Evolutionary conservation across 75 land plant genomes (phyloP).

Genomic region (Sequoiadendron giganteum): DNA sequence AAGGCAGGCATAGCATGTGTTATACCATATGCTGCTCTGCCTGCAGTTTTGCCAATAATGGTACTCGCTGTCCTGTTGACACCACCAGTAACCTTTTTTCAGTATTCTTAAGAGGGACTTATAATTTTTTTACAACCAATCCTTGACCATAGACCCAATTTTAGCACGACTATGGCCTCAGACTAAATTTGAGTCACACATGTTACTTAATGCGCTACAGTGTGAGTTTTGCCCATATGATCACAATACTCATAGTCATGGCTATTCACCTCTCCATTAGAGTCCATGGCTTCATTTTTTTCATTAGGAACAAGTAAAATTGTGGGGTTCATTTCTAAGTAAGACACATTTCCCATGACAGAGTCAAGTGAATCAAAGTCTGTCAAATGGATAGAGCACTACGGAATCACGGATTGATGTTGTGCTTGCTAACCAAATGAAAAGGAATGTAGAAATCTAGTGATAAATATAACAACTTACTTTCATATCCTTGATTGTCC

Average conservation of each 20-base stretch:
- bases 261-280: background rate
- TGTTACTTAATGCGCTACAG: background rate
- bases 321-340: too few relatives aligned
- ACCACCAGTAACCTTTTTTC: background rate
- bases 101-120: background rate
- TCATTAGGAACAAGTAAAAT: too few relatives aligned
- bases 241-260: background rate
- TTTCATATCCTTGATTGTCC: too few relatives aligned
- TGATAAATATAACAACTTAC: too few relatives aligned
- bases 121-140: background rate
- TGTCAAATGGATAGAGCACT: too few relatives aligned
- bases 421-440: too few relatives aligned
- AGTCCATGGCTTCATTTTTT: too few relatives aligned
- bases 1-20: background rate
- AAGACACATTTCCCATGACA: too few relatives aligned
- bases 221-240: background rate
- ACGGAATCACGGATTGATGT: too few relatives aligned
- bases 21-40: background rate
- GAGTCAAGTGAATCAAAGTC: too few relatives aligned
- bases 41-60: background rate
- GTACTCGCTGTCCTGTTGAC: background rate
- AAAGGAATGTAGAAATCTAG: too few relatives aligned
- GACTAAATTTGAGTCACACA: background rate
- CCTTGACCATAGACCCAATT: background rate
- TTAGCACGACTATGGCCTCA: background rate